These are phyloP conservation scores for Saccharomycopsis javanensis DNA, from an alignment of 805 yeast species.

Conservation along the genomic window DNA sequence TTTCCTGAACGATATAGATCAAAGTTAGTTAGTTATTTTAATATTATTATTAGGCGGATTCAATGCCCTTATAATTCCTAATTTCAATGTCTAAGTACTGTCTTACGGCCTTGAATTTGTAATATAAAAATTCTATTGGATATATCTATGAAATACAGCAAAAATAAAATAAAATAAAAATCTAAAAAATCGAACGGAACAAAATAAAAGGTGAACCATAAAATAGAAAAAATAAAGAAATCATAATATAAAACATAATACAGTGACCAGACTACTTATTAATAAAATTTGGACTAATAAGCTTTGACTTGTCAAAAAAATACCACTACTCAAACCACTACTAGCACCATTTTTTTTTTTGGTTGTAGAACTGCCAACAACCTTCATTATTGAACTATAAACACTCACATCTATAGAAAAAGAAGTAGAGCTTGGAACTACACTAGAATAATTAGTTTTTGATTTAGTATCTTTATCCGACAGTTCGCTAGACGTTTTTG, in stretches of 20 bases:
- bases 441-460: not conserved
- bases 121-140: not conserved
- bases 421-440: not conserved
- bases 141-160: not conserved
- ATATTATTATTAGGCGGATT: not conserved
- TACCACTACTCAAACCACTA: not conserved
- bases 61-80: too few relatives aligned
- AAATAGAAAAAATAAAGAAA: not conserved
- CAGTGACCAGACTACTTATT: not conserved
- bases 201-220: not conserved
- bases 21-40: not conserved
- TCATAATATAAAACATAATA: not conserved
- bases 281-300: not conserved
- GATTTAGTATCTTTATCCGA: not conserved
- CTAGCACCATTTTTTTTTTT: not conserved
- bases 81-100: too few relatives aligned
- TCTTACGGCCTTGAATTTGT: not conserved
- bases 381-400: constrained; percentile 7
- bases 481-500: too few relatives aligned
- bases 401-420: constrained; percentile 3
- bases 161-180: not conserved
- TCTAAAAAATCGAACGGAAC: not conserved
- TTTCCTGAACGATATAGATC: not conserved
- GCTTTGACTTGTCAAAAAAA: not conserved
- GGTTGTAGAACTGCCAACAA: not conserved